Base-by-base conservation (phyloP, 2,329 filamentous ascomycete species). In the Cercospora berteroae region DNA sequence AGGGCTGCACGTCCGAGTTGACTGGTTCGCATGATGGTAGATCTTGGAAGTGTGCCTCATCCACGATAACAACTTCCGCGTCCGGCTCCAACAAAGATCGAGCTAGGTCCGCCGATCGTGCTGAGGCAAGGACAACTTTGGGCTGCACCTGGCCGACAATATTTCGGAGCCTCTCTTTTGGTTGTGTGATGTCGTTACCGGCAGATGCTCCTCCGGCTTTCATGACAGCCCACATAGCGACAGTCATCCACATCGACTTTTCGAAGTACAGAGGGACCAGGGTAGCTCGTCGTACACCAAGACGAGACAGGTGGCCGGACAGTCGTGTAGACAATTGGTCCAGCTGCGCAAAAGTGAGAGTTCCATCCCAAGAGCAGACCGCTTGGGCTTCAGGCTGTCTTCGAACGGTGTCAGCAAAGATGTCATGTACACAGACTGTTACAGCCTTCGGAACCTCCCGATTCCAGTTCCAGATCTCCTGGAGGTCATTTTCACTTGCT, bases 171-270 rank as follows among this genome's bases (percentile, higher is more conserved):
- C 55, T 58, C 55, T 58, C 58, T 20, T 18, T 13, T 25, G 71
- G 71, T 10, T 68, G 33, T 63, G 76, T 73, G 1, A 75, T 76
- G 65, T 81, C 80, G 20, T 83, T 72, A 5, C 75, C 73, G 4
- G 78, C 76, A 16, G 73, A 76, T 27, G 78, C 77, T 10, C 75
- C 78, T 23, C 79, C 79, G 20, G 78, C 77, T 61, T 80, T 80
- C 58, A 81, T 74, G 7, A 81, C 76, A 6, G 75, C 76, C 8
- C 80, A 73, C 74, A 79, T 77, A 1, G 78, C 77, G 16, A 81
- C 73, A 5, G 78, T 67, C 0, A 75, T 75, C 64, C 75, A 80
- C 6, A 66, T 64, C 42, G 77, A 79, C 70, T 55, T 55, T 55
- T 55, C 48, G 48, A 55, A 55, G 13, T 55, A 55, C 23, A 55